phyloP scores from a whole-genome alignment of 2,329 filamentous ascomycete species.

The Dendrostoma leiphaemia region DNA sequence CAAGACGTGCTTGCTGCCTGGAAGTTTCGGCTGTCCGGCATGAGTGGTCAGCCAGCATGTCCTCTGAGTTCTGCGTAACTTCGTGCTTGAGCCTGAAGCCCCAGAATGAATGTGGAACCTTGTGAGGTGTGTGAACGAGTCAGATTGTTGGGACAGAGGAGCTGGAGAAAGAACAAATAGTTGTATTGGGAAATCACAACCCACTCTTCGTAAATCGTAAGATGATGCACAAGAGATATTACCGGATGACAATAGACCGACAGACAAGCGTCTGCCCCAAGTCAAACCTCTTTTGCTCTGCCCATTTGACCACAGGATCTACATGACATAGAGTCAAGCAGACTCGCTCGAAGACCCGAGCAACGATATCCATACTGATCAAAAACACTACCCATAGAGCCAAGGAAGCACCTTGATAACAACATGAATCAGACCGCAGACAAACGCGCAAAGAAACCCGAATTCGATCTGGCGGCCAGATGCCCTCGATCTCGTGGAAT shows the following conservation, averaged over 20 bases:
- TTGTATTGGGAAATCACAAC: background rate
- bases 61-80: too few species aligned
- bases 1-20: too few species aligned
- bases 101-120: too few species aligned
- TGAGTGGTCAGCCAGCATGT: too few species aligned
- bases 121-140: too few species aligned
- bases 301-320: background rate
- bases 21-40: too few species aligned
- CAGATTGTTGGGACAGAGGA: too few species aligned
- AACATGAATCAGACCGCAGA: background rate
- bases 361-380: background rate
- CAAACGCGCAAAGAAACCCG: slow-evolving; percentile 7
- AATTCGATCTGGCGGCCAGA: background rate
- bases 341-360: background rate
- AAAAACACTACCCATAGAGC: background rate
- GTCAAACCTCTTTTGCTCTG: background rate
- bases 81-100: too few species aligned
- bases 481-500: background rate
- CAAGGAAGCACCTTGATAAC: background rate
- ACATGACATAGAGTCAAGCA: background rate
- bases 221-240: background rate
- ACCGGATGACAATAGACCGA: background rate
- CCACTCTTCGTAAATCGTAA: background rate
- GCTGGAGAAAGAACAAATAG: too few species aligned
- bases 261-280: background rate